Conservation (phyloP, 2,329 filamentous ascomycete species). For the Whalleya microplaca region DNA sequence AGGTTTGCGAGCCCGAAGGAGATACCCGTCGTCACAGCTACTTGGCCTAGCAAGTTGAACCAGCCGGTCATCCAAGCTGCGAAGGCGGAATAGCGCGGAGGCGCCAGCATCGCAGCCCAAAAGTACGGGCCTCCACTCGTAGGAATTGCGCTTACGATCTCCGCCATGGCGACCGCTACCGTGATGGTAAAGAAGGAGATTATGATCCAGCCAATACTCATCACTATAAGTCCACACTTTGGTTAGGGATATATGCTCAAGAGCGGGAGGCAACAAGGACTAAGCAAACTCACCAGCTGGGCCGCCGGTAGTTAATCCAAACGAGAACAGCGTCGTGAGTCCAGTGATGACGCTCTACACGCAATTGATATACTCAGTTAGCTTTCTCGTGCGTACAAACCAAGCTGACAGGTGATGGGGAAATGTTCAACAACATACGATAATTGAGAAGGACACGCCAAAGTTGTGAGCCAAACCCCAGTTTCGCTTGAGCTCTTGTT, state of each 20-base stretch:
- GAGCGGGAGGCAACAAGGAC: not conserved
- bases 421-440: constrained; percentile 46
- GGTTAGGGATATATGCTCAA: not conserved
- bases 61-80: constrained; percentile 73
- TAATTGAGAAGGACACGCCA: constrained; percentile 65
- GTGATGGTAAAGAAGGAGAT: constrained; percentile 65
- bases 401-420: not conserved
- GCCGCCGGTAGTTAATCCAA: constrained; percentile 59
- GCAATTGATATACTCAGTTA: not conserved
- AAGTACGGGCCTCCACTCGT: constrained; percentile 74
- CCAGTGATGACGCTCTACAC: constrained; percentile 61
- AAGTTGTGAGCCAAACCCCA: constrained; percentile 65
- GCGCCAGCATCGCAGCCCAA: constrained; percentile 70
- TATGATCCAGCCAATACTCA: constrained; percentile 61
- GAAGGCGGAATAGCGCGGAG: constrained; percentile 66
- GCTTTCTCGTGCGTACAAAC: not conserved
- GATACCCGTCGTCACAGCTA: constrained; percentile 67
- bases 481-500: constrained; percentile 60
- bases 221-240: not conserved
- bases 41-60: constrained; percentile 74
- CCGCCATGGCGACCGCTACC: constrained; percentile 68
- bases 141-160: constrained; percentile 71
- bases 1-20: constrained; percentile 72
- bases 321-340: constrained; percentile 60
- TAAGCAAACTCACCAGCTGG: constrained; percentile 40